Percentiles rank a stretch among this genome's conserved stretches.
phyloP scores from a whole-genome alignment of 2,329 filamentous ascomycete species.

The Colletotrichum nymphaeae region DNA sequence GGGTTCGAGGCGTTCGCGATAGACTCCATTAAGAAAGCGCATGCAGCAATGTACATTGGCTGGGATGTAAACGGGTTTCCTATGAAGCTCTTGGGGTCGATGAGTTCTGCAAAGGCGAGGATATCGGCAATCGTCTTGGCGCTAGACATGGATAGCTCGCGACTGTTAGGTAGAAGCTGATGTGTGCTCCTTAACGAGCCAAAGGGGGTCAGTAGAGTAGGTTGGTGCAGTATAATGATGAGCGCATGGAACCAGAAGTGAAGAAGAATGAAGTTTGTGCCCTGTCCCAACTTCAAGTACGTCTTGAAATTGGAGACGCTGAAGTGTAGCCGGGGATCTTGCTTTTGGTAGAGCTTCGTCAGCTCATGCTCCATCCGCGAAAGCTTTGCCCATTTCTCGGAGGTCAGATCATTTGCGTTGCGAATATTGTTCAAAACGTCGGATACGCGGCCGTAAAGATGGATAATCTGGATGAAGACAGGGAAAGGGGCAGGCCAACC shows the following conservation, averaged over 20 bases:
- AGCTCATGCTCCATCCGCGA: slow-evolving; percentile 84
- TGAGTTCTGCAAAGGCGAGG: slow-evolving; percentile 84
- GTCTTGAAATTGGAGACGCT: slow-evolving; percentile 88
- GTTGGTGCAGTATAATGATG: slow-evolving; percentile 87
- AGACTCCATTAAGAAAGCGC: slow-evolving; percentile 88
- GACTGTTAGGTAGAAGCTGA: slow-evolving; percentile 82
- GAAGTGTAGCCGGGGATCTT: slow-evolving; percentile 82
- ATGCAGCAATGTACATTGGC: slow-evolving; percentile 91
- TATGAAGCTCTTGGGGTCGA: slow-evolving; percentile 86
- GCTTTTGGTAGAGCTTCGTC: slow-evolving; percentile 76
- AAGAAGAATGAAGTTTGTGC: slow-evolving; percentile 86
- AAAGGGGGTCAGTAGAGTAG: slow-evolving; percentile 83
- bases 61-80: slow-evolving; percentile 92
- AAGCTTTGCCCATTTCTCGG: slow-evolving; percentile 78
- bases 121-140: slow-evolving; percentile 95
- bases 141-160: slow-evolving; percentile 86
- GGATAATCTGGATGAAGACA: slow-evolving; percentile 83
- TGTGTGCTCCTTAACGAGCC: slow-evolving; percentile 68
- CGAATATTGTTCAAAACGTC: slow-evolving; percentile 87
- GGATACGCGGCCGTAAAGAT: slow-evolving; percentile 86
- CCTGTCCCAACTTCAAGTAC: slow-evolving; percentile 83
- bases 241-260: slow-evolving; percentile 92
- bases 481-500: slow-evolving; percentile 84
- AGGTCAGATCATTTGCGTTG: slow-evolving; percentile 77
- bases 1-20: slow-evolving; percentile 76